These are phyloP conservation scores for Boletus pseudopeckii DNA, from an alignment of 768 basidiomycete genomes.

Conservation along the genomic window DNA sequence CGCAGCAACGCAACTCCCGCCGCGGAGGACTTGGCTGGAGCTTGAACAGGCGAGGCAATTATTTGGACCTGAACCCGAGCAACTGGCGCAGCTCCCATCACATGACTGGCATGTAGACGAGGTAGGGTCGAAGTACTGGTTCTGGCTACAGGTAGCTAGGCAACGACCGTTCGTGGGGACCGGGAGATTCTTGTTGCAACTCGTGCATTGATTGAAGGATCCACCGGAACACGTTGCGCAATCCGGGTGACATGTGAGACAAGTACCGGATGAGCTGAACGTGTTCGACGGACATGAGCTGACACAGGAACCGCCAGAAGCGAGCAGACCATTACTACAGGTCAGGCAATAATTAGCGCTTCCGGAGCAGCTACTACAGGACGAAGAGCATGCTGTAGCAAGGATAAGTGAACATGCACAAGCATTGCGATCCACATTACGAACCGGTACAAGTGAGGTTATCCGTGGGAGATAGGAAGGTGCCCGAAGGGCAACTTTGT, in stretches of 20 bases:
- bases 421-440: conserved; percentile 23
- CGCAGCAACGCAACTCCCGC: conserved; percentile 61
- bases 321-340: conserved; percentile 64
- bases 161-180: conserved; percentile 76
- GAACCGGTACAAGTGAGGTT: conserved; percentile 72
- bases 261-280: conserved; percentile 62
- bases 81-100: conserved; percentile 75
- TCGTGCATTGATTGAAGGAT: conserved; percentile 74
- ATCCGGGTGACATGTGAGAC: conserved; percentile 79
- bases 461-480: conserved; percentile 67
- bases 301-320: conserved; percentile 71
- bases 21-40: conserved; percentile 54
- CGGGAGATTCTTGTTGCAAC: conserved; percentile 63
- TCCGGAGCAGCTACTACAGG: conserved; percentile 70
- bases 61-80: conserved; percentile 62
- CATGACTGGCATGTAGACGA: conserved; percentile 66
- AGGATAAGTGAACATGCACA: conserved; percentile 7
- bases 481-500: conserved; percentile 65
- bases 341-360: conserved; percentile 69
- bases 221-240: conserved; percentile 80
- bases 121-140: conserved; percentile 68
- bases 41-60: conserved; percentile 75
- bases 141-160: conserved; percentile 69
- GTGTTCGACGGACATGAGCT: conserved; percentile 70
- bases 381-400: conserved; percentile 59